phyloP scores from a whole-genome alignment of 1,284 basidiomycete genomes.

The Tremellales sp. region DNA sequence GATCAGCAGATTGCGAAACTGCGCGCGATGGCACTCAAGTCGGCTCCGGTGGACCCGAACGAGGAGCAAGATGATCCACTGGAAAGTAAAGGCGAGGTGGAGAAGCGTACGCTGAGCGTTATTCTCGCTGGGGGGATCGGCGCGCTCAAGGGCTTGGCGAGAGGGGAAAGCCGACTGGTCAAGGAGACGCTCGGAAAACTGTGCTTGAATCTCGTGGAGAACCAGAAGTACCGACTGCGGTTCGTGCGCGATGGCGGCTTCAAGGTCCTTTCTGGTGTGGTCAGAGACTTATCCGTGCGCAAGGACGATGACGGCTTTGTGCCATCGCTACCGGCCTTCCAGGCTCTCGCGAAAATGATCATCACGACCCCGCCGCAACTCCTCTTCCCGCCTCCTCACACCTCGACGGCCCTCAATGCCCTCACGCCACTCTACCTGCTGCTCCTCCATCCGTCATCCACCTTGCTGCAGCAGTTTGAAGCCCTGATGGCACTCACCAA shows the following conservation, averaged over 20 bases:
- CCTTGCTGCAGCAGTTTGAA: conserved; percentile 81
- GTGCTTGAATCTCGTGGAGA: conserved; percentile 69
- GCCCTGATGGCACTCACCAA: conserved; percentile 94
- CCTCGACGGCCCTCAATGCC: conserved; percentile 70
- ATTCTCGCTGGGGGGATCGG: conserved; percentile 62
- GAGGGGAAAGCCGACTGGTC: conserved; percentile 50
- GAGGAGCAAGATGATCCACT: conserved; percentile 33
- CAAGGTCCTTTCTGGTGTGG: conserved; percentile 64
- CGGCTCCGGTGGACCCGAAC: conserved; percentile 19
- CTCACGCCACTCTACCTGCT: conserved; percentile 71
- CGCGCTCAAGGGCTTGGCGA: conserved; percentile 59
- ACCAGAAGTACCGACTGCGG: conserved; percentile 68
- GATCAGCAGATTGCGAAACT: conserved; percentile 74
- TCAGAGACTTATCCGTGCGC: conserved; percentile 33
- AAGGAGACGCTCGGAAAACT: conserved; percentile 52
- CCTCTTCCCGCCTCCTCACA: conserved; percentile 68
- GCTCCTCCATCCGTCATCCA: conserved; percentile 64
- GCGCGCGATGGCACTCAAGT: conserved; percentile 57
- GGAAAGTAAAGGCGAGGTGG: conserved; percentile 61
- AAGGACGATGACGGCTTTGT: too few relatives aligned
- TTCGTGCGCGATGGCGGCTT: conserved; percentile 81
- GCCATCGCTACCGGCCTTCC: conserved; percentile 65
- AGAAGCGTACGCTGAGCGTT: conserved; percentile 57
- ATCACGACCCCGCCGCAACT: conserved; percentile 87
- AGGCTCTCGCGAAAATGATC: conserved; percentile 86